Base-by-base conservation (phyloP, 2,329 filamentous ascomycete genomes). In the Escovopsis sp. region DNA sequence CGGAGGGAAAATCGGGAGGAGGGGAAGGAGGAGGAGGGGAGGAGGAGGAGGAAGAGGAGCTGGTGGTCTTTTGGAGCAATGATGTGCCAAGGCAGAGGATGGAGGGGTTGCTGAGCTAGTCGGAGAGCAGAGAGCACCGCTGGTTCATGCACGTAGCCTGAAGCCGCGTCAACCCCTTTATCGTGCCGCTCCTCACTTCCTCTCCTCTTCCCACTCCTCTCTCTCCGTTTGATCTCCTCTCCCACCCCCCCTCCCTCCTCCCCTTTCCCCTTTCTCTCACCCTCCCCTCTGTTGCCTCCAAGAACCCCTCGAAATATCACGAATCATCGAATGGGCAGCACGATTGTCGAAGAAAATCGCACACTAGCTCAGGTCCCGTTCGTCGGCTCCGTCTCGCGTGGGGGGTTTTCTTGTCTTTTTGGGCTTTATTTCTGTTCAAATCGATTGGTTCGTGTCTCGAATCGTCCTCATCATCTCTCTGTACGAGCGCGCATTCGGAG, bases 51-150 rank as follows among this genome's bases (percentile, higher is more conserved):
- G 39, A 40, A 3, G 49, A 55, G 33, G 57, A 63, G 35, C 51
- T 63, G 18, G 46, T 66, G 28, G 47, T 66, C 29, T 56, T 63
- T 34, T 51, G 50, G 45, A 58, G 55, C 4, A 56, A 56, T 44
- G 46, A 52, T 13, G 51, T 56, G 19, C 47, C 56, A 8, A 52
- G 59, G 37, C 51, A 47, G 15, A 49, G 57, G 33, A 39, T 48
- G 35, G 51, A 50, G 16, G 37, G 39, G 23, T 40, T 58, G 34
- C 38, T 48, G 23, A 41, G 33, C 23, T 33, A 43, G 14, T 40
- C 45, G 15, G 43, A 47, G 12, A 25, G 40, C 12, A 43, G 41
- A 31, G 44, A 45, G 11, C 42, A 46, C 31, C 45, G 42, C 19
- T 39, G 45, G 26, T 47, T 51, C 39, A 48, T 39, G 32, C 45